phyloP scores from a whole-genome alignment of 805 yeast genomes.

The Lachancea meyersii region DNA sequence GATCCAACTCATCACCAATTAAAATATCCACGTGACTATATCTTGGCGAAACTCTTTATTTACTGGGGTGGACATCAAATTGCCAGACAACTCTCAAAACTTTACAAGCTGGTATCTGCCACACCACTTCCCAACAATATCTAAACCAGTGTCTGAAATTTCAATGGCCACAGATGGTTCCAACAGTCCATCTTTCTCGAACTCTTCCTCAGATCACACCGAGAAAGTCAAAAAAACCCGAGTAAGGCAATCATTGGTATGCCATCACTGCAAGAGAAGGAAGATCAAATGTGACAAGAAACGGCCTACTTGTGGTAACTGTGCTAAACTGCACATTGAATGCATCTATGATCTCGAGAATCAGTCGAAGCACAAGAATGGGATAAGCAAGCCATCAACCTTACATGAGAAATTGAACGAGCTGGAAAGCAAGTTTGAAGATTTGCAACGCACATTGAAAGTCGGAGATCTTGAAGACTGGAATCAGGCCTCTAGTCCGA shows the following conservation, averaged over 20 bases:
- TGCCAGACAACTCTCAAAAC: no score
- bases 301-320: slow-evolving; percentile 42
- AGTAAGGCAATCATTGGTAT: slow-evolving; percentile 6
- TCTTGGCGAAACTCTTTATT: no score
- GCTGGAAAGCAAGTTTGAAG: slow-evolving; percentile 6
- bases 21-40: no score
- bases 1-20: no score
- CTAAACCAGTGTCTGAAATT: no score
- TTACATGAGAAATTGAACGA: slow-evolving; percentile 5
- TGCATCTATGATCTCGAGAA: slow-evolving; percentile 8
- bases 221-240: slow-evolving; percentile 2
- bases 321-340: slow-evolving; percentile 18
- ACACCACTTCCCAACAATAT: no score
- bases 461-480: neutral
- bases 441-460: slow-evolving; percentile 1
- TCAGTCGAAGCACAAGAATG: neutral
- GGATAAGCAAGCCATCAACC: neutral
- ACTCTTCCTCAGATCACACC: neutral
- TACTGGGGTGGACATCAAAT: no score
- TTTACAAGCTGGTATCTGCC: no score
- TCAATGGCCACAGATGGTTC: neutral
- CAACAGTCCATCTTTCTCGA: neutral
- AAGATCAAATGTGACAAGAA: slow-evolving; percentile 48
- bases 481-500: neutral
- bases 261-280: slow-evolving; percentile 34